Conservation (phyloP, 345 rosid species). For the Fremontodendron californicum region DNA sequence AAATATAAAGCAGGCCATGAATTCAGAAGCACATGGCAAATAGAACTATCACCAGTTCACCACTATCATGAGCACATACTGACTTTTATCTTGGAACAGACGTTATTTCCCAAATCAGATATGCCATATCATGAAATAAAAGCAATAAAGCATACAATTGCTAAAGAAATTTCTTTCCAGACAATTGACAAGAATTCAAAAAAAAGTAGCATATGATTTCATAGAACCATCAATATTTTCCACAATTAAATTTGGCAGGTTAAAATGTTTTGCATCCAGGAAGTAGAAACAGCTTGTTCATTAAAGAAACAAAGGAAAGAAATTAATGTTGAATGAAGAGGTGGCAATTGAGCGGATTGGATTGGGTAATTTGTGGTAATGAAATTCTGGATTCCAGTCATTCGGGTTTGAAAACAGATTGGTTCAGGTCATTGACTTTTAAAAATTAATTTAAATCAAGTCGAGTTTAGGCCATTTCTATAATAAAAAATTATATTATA, state of each 20-base stretch:
- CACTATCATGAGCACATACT: not conserved
- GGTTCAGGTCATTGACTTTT: not conserved
- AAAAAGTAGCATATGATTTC: not conserved
- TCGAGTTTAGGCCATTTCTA: not conserved
- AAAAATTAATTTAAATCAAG: not conserved
- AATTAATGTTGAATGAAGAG: not conserved
- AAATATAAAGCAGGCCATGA: not conserved
- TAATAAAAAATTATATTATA: not conserved
- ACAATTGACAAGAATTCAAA: not conserved
- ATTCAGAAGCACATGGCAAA: not conserved
- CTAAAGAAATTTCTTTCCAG: not conserved
- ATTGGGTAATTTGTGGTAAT: not conserved
- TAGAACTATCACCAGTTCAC: not conserved
- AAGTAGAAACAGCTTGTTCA: not conserved
- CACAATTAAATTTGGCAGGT: not conserved
- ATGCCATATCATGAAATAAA: not conserved
- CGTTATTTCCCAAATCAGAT: not conserved
- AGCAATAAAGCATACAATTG: not conserved
- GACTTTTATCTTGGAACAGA: not conserved
- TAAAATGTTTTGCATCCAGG: not conserved
- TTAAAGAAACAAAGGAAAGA: slow-evolving; percentile 1
- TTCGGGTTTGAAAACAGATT: not conserved
- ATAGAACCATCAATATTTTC: not conserved
- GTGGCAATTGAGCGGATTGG: not conserved
- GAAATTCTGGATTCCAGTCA: not conserved